Base-by-base conservation (phyloP, 2,329 filamentous ascomycete species). In the Davidsoniella australis region DNA sequence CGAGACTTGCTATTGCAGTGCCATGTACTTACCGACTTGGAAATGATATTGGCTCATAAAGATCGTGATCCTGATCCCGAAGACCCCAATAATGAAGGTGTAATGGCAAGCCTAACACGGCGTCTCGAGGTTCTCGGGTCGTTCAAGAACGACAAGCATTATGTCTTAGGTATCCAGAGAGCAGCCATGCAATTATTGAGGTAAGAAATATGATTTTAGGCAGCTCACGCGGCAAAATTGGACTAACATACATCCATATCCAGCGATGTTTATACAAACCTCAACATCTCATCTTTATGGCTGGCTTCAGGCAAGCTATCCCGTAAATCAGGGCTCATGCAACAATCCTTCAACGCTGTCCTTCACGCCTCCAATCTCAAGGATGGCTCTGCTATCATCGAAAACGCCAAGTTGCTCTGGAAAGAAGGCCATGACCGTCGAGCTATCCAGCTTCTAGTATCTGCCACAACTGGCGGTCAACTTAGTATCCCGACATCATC, bases 331-430 rank as follows among this genome's bases (percentile, higher is more conserved):
- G 83, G 84, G 54, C 82, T 83, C 14, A 80, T 80, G 48, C 81
- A 86, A 49, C 87, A 89, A 57, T 93, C 91, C 1, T 94, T 95
- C 66, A 91, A 93, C 60, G 87, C 89, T 12, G 86, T 96, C 20
- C 72, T 96, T 2, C 86, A 91, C 63, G 91, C 93, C 9, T 82
- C 84, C 18, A 76, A 82, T 53, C 73, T 94, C 9, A 85, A 85
- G 17, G 86, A 94, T 56, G 80, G 83, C 52, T 85, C 85, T 2
- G 86, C 89, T 9, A 89, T 85, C 8, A 91, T 98, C 53, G 93
- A 98, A 61, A 89, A 98, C 61, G 87, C 91, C 2, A 80, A 88
- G 53, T 71, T 98, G 26, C 68, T 96, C 6, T 98, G 91, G 87
- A 86, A 84, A 57, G 87, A 95, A 61, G 85, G 86, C 0, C 83